A percentile compares a stretch with the other conserved stretches of the same genome.
phyloP scores from a whole-genome alignment of 1,284 basidiomycete genomes.

The Athelia sp. region DNA sequence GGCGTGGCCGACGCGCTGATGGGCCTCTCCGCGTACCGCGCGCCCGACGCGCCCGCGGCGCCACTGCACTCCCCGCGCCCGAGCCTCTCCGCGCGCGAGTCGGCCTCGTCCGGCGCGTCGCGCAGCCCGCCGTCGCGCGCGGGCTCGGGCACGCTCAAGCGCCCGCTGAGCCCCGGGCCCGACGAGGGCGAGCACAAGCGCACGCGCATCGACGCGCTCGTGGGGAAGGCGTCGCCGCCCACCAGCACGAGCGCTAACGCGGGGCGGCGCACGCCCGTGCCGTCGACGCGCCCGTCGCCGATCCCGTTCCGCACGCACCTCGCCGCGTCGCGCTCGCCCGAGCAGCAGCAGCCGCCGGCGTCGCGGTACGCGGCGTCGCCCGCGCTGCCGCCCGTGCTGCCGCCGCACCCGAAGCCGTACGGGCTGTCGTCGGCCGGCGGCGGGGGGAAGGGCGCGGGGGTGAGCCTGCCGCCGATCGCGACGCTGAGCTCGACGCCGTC shows the following conservation, averaged over 20 bases:
- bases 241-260: too few relatives aligned
- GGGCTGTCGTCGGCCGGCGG: slow-evolving; percentile 28
- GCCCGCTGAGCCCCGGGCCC: slow-evolving; percentile 59
- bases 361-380: slow-evolving; percentile 51
- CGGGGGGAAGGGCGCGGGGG: slow-evolving; percentile 19
- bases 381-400: slow-evolving; percentile 51
- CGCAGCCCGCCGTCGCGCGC: slow-evolving; percentile 34
- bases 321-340: slow-evolving; percentile 51
- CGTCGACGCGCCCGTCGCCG: slow-evolving; percentile 63
- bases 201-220: slow-evolving; percentile 51
- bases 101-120: slow-evolving; percentile 40
- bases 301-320: slow-evolving; percentile 70
- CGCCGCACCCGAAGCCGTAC: slow-evolving; percentile 68
- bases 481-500: slow-evolving; percentile 44
- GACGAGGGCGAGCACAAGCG: slow-evolving; percentile 62
- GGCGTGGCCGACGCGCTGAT: slow-evolving; percentile 71
- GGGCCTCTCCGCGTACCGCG: slow-evolving; percentile 40
- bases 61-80: slow-evolving; percentile 44
- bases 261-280: slow-evolving; percentile 43
- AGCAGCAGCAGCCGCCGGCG: slow-evolving; percentile 33
- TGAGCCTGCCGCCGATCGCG: slow-evolving; percentile 58
- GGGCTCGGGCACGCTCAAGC: slow-evolving; percentile 41
- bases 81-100: slow-evolving; percentile 43
- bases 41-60: slow-evolving; percentile 34
- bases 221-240: slow-evolving; percentile 42